These are phyloP conservation scores for Aspergillus ochraceus DNA, from an alignment of 2,329 filamentous ascomycete genomes.

Conservation along the genomic window DNA sequence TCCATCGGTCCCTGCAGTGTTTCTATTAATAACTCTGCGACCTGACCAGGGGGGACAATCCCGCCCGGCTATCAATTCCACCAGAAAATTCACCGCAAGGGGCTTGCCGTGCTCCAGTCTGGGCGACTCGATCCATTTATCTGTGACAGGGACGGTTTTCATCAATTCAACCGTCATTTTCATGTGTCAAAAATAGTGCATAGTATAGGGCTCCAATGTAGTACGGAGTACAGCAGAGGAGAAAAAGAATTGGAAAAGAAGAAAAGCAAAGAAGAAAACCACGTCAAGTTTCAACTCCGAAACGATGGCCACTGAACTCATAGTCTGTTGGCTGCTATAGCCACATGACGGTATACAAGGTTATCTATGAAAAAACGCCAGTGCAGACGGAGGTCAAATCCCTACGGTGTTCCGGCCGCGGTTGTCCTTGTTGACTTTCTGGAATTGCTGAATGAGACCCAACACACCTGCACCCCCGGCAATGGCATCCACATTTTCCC, in stretches of 20 bases:
- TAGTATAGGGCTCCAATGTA: not conserved
- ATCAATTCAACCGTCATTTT: not conserved
- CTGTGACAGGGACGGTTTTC: not conserved
- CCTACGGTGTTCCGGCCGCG: constrained; percentile 36
- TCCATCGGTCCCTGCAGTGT: not conserved
- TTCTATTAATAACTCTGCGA: constrained; percentile 5
- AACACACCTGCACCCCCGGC: constrained; percentile 58
- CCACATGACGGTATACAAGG: not conserved
- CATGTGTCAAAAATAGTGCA: not conserved
- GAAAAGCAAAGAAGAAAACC: no score
- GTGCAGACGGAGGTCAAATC: constrained; percentile 24
- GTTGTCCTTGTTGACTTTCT: constrained; percentile 54
- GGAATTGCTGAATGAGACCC: constrained; percentile 67
- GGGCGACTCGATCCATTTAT: not conserved
- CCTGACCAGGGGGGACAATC: not conserved
- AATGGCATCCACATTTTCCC: constrained; percentile 49
- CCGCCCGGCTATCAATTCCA: no score
- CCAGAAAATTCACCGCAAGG: not conserved
- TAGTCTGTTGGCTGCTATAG: not conserved
- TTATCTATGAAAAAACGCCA: not conserved
- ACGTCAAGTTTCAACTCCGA: not conserved
- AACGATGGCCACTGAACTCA: not conserved
- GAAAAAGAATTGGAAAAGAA: not conserved
- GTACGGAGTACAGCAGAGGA: not conserved
- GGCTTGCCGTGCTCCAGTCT: not conserved